A percentile compares a stretch with the other conserved stretches of the same genome.
Conservation (phyloP, 2,329 filamentous ascomycete species). For the Tolypocladium endophyticum region DNA sequence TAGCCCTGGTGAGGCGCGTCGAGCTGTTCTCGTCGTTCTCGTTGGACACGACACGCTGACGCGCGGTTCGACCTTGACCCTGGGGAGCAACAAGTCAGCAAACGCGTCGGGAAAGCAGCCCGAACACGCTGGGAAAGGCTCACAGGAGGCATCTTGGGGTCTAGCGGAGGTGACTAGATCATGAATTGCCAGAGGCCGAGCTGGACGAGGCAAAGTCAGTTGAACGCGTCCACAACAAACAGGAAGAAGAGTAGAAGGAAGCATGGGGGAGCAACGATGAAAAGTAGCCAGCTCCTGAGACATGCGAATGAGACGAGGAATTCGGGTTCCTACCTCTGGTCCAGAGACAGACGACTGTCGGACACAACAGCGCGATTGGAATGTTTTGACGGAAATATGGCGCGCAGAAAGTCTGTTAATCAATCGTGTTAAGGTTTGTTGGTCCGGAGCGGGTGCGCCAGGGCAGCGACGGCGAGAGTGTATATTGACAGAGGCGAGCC, state of each 20-base stretch:
- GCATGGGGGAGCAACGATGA: conserved; percentile 3
- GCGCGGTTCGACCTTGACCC: conserved; percentile 62
- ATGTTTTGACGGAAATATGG: conserved; percentile 20
- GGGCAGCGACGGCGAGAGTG: conserved; percentile 6
- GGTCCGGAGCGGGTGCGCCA: conserved; percentile 10
- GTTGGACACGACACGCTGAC: conserved; percentile 69
- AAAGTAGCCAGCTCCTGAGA: conserved; percentile 15
- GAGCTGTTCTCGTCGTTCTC: conserved; percentile 92
- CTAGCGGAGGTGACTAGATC: conserved; percentile 10
- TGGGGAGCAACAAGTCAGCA: conserved; percentile 16
- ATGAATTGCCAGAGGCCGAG: conserved; percentile 6
- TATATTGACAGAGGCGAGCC: conserved; percentile 9
- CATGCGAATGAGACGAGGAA: conserved; percentile 17
- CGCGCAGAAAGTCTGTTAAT: conserved; percentile 12
- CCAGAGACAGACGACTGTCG: conserved; percentile 19
- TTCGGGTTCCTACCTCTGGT: conserved; percentile 23
- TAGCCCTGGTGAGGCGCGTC: conserved; percentile 85
- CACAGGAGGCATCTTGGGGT: conserved; percentile 1
- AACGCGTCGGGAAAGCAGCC: conserved; percentile 31
- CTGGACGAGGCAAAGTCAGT: conserved; percentile 7
- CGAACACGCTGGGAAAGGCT: conserved; percentile 21
- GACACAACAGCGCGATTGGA: conserved; percentile 24
- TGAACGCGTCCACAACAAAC: conserved; percentile 7
- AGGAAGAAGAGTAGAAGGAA: conserved; percentile 1
- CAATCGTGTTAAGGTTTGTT: conserved; percentile 16